Conservation (phyloP, 2,329 filamentous ascomycete species). For the Hymenoscyphus fraxineus region DNA sequence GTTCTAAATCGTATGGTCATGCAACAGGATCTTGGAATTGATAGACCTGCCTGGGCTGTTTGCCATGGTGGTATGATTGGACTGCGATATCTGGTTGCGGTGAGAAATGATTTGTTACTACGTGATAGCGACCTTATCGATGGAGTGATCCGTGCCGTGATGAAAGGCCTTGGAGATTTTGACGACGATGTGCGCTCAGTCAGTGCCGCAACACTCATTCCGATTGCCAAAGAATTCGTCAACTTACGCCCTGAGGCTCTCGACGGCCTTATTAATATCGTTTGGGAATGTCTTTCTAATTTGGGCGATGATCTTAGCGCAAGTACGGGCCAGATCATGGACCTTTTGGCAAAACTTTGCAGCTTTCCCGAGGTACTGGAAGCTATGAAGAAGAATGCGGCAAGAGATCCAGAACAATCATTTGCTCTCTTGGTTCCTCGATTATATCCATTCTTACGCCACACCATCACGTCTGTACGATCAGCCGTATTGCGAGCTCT, state of each 20-base stretch:
- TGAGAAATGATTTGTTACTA: slow-evolving; percentile 86
- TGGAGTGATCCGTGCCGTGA: slow-evolving; percentile 85
- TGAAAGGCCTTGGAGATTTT: slow-evolving; percentile 85
- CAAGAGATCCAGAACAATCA: slow-evolving; percentile 77
- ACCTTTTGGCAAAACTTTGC: slow-evolving; percentile 90
- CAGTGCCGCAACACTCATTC: slow-evolving; percentile 94
- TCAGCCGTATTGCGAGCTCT: slow-evolving; percentile 89
- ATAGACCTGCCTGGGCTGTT: slow-evolving; percentile 81
- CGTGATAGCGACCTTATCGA: slow-evolving; percentile 84
- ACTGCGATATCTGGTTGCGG: slow-evolving; percentile 88
- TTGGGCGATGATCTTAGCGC: slow-evolving; percentile 96
- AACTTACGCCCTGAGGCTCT: slow-evolving; percentile 74
- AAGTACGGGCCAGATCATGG: slow-evolving; percentile 98
- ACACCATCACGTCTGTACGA: slow-evolving; percentile 94
- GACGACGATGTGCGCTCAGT: slow-evolving; percentile 97
- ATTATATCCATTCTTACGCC: slow-evolving; percentile 90
- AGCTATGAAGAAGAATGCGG: slow-evolving; percentile 88
- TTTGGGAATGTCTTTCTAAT: slow-evolving; percentile 96
- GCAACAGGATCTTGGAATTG: slow-evolving; percentile 74
- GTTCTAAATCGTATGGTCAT: slow-evolving; percentile 88
- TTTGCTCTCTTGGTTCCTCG: slow-evolving; percentile 90
- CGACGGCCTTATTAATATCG: slow-evolving; percentile 81
- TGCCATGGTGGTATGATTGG: slow-evolving; percentile 99
- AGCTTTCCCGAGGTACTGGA: slow-evolving; percentile 89
- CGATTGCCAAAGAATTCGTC: slow-evolving; percentile 93